Conservation (phyloP, 768 basidiomycete genomes). For the Terana coerulea region DNA sequence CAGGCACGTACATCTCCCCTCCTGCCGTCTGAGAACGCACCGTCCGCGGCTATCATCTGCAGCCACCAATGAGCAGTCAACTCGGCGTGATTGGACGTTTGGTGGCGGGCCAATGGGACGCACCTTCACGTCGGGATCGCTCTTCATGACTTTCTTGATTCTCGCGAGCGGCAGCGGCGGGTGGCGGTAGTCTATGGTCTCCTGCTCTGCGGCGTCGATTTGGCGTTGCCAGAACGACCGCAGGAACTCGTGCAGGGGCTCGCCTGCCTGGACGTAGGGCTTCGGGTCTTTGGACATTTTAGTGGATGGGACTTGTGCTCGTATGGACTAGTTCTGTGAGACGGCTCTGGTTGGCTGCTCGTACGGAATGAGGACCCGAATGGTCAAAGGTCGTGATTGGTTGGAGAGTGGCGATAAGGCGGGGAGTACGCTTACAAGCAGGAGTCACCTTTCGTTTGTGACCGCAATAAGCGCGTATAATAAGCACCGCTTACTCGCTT, state of each 20-base stretch:
- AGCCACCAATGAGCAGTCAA: slow-evolving; percentile 5
- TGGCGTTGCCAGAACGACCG: slow-evolving; percentile 89
- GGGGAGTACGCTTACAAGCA: no score
- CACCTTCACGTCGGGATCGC: slow-evolving; percentile 94
- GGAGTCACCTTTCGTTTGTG: no score
- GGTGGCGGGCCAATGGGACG: slow-evolving; percentile 22
- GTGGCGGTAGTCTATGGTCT: slow-evolving; percentile 84
- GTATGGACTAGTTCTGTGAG: background rate
- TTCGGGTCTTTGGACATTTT: slow-evolving; percentile 18
- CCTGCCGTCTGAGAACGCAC: slow-evolving; percentile 35
- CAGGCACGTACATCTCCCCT: background rate
- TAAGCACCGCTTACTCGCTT: no score
- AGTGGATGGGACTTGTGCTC: background rate
- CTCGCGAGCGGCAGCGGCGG: slow-evolving; percentile 88
- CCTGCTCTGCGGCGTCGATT: slow-evolving; percentile 81
- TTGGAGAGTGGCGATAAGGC: background rate
- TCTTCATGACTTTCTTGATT: slow-evolving; percentile 99
- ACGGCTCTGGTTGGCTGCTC: background rate
- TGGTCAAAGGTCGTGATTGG: slow-evolving; percentile 3
- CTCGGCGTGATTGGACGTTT: background rate
- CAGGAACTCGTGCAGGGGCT: slow-evolving; percentile 83
- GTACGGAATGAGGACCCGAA: background rate
- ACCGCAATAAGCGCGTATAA: no score
- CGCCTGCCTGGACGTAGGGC: slow-evolving; percentile 79
- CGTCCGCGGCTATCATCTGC: slow-evolving; percentile 98